A percentile compares a stretch with the other conserved stretches of the same genome.
phyloP scores from a whole-genome alignment of 495 filamentous ascomycete genomes.

The Penicillium verhagenii region DNA sequence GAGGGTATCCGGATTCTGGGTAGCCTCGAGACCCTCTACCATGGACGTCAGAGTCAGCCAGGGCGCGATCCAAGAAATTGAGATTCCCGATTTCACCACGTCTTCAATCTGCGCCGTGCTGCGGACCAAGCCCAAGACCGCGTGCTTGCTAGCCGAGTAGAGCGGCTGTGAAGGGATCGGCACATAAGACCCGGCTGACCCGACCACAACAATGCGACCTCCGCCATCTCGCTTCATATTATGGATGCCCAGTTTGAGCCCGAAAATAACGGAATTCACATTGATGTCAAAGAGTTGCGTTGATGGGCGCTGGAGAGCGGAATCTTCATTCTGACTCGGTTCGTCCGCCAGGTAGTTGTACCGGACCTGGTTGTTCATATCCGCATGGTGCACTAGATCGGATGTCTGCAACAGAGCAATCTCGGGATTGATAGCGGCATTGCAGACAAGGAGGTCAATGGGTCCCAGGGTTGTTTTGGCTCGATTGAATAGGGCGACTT shows the following conservation, averaged over 20 bases:
- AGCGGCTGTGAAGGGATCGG: constrained; percentile 21
- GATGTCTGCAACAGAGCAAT: constrained; percentile 12
- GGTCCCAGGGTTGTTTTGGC: constrained; percentile 16
- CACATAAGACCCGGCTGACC: constrained; percentile 24
- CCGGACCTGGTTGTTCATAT: constrained; percentile 15
- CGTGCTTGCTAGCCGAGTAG: constrained; percentile 22
- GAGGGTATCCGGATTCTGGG: constrained; percentile 6
- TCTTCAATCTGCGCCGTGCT: constrained; percentile 17
- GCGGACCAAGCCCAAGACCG: constrained; percentile 19
- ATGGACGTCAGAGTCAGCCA: constrained; percentile 24
- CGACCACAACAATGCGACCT: constrained; percentile 18
- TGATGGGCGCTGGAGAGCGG: constrained; percentile 6
- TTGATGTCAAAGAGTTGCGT: constrained; percentile 18
- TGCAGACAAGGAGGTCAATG: constrained; percentile 18
- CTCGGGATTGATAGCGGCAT: constrained; percentile 23
- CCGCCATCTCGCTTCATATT: constrained; percentile 16
- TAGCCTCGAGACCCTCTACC: constrained; percentile 16
- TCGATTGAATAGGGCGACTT: constrained; percentile 14
- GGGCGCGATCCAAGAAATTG: constrained; percentile 21
- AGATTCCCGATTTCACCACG: constrained; percentile 11
- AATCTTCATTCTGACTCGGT: not conserved
- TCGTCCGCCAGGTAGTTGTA: constrained; percentile 21
- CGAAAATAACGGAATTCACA: constrained; percentile 19
- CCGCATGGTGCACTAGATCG: constrained; percentile 2
- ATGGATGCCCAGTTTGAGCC: constrained; percentile 20